Percentiles rank a stretch among this genome's conserved stretches.
These are phyloP conservation scores for Prunus kanzakura DNA, from an alignment of 306 rosid species.

Conservation along the genomic window DNA sequence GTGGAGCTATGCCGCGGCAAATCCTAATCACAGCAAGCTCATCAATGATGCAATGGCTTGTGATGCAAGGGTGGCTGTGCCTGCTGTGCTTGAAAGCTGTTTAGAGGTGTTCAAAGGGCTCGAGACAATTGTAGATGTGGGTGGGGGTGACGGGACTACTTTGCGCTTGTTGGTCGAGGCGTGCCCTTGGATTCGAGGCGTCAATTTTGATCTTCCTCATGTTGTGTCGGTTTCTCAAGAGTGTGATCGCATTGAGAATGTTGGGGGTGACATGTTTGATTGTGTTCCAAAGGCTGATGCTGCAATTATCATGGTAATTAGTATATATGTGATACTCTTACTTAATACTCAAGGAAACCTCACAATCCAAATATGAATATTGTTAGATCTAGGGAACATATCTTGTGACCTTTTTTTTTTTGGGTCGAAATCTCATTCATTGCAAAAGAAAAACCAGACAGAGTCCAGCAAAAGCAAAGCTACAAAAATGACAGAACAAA, in stretches of 20 bases:
- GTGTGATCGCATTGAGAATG: conserved; percentile 34
- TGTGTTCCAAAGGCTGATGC: conserved; percentile 72
- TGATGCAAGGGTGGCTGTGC: conserved; percentile 34
- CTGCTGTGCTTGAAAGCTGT: conserved; percentile 32
- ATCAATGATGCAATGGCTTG: conserved; percentile 73
- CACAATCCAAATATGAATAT: too few species aligned
- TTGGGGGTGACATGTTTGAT: conserved; percentile 61
- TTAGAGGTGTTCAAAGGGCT: conserved; percentile 44
- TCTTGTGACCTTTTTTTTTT: too few species aligned
- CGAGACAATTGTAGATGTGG: conserved; percentile 64
- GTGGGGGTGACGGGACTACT: conserved; percentile 75
- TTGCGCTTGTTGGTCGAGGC: conserved; percentile 32
- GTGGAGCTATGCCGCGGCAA: conserved; percentile 38
- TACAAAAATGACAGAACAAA: too few species aligned
- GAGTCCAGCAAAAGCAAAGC: too few species aligned
- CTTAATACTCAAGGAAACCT: too few species aligned
- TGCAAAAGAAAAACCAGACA: too few species aligned
- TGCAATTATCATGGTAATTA: conserved; percentile 54
- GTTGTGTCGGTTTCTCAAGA: conserved; percentile 37
- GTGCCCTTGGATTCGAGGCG: conserved; percentile 41
- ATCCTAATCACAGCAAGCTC: conserved; percentile 37
- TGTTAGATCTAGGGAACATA: too few species aligned
- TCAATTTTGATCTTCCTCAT: conserved; percentile 70
- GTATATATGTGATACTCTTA: neutral
- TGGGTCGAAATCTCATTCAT: too few species aligned